phyloP scores from a whole-genome alignment of 2,329 filamentous ascomycete genomes.

The Alternaria solani region DNA sequence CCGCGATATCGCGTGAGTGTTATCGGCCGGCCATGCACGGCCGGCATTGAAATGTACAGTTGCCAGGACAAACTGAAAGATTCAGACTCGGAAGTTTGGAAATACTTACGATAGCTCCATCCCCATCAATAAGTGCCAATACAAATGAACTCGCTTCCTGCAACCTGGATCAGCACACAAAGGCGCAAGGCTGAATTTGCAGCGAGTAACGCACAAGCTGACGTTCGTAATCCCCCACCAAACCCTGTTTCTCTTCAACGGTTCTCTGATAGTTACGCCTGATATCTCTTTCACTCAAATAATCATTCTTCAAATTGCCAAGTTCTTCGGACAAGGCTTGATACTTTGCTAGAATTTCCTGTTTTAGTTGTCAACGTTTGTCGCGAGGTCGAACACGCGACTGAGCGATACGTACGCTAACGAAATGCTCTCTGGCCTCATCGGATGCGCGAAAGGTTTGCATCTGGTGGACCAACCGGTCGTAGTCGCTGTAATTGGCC shows the following conservation, averaged over 20 bases:
- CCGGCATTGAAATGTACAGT: not conserved
- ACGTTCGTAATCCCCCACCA: constrained; percentile 31
- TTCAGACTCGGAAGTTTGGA: not conserved
- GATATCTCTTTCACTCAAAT: constrained; percentile 41
- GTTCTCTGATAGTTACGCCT: constrained; percentile 43
- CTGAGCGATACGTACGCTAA: constrained; percentile 32
- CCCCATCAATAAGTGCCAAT: constrained; percentile 59
- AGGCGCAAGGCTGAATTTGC: constrained; percentile 2
- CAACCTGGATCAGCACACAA: constrained; percentile 6
- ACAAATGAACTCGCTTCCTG: constrained; percentile 54
- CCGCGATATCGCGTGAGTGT: not conserved
- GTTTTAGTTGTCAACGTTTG: constrained; percentile 27
- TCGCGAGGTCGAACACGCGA: constrained; percentile 9
- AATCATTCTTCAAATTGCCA: constrained; percentile 40
- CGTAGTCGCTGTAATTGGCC: constrained; percentile 29
- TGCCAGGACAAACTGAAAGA: not conserved
- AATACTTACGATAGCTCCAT: constrained; percentile 56
- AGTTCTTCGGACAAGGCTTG: constrained; percentile 35
- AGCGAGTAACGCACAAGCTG: constrained; percentile 33
- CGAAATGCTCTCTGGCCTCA: constrained; percentile 47
- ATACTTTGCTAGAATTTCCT: constrained; percentile 45
- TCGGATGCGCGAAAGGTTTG: constrained; percentile 47
- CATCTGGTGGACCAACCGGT: constrained; percentile 39
- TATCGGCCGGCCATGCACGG: not conserved
- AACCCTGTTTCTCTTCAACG: constrained; percentile 29